Evolutionary conservation across 2,329 filamentous ascomycete species (phyloP).

Genomic region (Colletotrichum costaricense): DNA sequence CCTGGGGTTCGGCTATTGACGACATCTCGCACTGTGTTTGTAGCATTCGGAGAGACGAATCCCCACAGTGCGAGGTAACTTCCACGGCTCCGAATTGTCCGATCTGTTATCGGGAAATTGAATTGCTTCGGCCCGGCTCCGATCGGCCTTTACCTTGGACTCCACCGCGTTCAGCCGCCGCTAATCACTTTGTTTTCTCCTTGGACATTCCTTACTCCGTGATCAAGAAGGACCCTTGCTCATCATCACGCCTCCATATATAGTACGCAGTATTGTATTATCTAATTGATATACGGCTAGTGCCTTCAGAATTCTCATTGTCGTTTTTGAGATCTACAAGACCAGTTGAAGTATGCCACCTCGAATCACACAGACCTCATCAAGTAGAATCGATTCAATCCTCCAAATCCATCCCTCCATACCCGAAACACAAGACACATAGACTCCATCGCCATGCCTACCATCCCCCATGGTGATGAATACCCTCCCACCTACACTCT

Average conservation of each 20-base stretch:
- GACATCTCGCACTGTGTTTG: background rate
- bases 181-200: background rate
- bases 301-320: too few species aligned
- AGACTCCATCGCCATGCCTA: too few species aligned
- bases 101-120: conserved; percentile 23
- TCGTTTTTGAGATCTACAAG: too few species aligned
- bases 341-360: too few species aligned
- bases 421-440: too few species aligned
- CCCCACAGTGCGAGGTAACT: background rate
- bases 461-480: too few species aligned
- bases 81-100: conserved; percentile 12
- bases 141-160: conserved; percentile 20
- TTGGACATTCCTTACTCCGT: background rate
- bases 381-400: too few species aligned
- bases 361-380: too few species aligned
- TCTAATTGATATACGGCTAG: background rate
- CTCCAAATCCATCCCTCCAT: too few species aligned
- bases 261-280: background rate
- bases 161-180: background rate
- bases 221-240: background rate
- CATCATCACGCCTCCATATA: background rate
- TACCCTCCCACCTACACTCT: too few species aligned
- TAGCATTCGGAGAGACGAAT: too few species aligned
- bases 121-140: conserved; percentile 8
- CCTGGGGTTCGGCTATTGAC: conserved; percentile 3